Evolutionary conservation across 768 basidiomycete genomes (phyloP).

Genomic region (Lentinula lateritia): DNA sequence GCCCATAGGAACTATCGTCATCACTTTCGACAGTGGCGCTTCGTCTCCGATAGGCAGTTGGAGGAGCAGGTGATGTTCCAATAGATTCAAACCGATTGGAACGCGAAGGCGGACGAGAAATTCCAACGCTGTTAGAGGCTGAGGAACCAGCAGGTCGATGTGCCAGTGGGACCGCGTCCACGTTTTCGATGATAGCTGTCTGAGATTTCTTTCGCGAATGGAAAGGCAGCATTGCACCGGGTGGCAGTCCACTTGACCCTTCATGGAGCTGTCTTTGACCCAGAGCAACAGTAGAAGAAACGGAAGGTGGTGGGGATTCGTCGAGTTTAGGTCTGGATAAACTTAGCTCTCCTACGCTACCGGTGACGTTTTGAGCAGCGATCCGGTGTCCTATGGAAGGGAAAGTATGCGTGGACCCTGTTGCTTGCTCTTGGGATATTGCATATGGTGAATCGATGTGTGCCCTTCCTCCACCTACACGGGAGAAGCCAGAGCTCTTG

Average conservation of each 20-base stretch:
- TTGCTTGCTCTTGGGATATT: slow-evolving; percentile 31
- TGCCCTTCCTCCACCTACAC: slow-evolving; percentile 83
- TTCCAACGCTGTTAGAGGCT: slow-evolving; percentile 10
- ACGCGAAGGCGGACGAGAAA: slow-evolving; percentile 5
- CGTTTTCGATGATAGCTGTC: slow-evolving; percentile 77
- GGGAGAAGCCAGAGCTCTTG: slow-evolving; percentile 64
- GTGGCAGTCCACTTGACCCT: slow-evolving; percentile 31
- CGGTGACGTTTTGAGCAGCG: background rate
- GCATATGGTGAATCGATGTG: slow-evolving; percentile 85
- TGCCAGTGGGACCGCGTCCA: slow-evolving; percentile 19
- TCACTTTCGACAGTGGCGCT: slow-evolving; percentile 18
- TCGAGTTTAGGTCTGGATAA: slow-evolving; percentile 17
- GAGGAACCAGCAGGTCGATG: slow-evolving; percentile 9
- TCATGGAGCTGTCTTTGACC: slow-evolving; percentile 28
- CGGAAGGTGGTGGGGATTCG: slow-evolving; percentile 43
- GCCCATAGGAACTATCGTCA: slow-evolving; percentile 36
- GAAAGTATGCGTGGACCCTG: slow-evolving; percentile 60
- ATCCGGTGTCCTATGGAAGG: slow-evolving; percentile 51
- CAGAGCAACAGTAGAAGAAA: slow-evolving; percentile 41
- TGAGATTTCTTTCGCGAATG: slow-evolving; percentile 78
- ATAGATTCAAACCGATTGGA: background rate
- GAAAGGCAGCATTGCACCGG: slow-evolving; percentile 61
- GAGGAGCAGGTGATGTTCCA: background rate
- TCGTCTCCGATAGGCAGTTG: slow-evolving; percentile 10
- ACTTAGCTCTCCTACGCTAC: slow-evolving; percentile 13